Evolutionary conservation across 1,139 yeast species (phyloP), one percentile per base, ranked within the genome.

Genomic region (Hyphopichia pseudoburtonii): DNA sequence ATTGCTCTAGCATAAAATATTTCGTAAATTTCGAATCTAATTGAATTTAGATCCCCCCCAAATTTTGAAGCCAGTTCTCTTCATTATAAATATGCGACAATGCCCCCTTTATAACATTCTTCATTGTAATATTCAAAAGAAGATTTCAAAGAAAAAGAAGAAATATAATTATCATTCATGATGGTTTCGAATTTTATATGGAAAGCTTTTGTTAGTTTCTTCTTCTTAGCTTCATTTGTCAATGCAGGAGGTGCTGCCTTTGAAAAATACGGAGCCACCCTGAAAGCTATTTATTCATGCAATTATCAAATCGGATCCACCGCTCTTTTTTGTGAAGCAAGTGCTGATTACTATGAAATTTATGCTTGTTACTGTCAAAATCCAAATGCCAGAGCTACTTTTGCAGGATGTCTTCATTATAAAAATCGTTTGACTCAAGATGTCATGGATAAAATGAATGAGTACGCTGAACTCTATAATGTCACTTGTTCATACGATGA

Each of bases 281-380:
- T 17, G n/a, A 22, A 30, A 10, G 35, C 41, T 3, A 17, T 47
- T 3, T 51, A 44, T 36, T 50, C 58, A 10, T 61, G 66, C 42
- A 44, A 45, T 18, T 37, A 38, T 23, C 46, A 49, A 29, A 31
- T 56, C 1, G 17, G 35, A 10, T 17, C 15, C 3, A 32, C 49
- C 3, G 58, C 45, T 3, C 23, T 47, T 9, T 56, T 46, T 34
- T 54, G 56, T 28, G 34, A 34, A 11, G 41, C 38, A 4, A 37
- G 26, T n/a, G 32, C 16, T 2, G 28, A 28, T 5, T 33, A 35
- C 24, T 23, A 18, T 15, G 19, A 5, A 7, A 39, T 35, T 17
- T 17, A 25, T 11, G 33, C 33, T 8, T 50, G 53, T 33, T 28
- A 37, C n/a, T 51, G 56, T 36, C 10, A 25, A 11, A 40, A 41